Evolutionary conservation across 805 yeast genomes (phyloP), one percentile per base, ranked within the genome.

Genomic region (Candida broadrunensis): DNA sequence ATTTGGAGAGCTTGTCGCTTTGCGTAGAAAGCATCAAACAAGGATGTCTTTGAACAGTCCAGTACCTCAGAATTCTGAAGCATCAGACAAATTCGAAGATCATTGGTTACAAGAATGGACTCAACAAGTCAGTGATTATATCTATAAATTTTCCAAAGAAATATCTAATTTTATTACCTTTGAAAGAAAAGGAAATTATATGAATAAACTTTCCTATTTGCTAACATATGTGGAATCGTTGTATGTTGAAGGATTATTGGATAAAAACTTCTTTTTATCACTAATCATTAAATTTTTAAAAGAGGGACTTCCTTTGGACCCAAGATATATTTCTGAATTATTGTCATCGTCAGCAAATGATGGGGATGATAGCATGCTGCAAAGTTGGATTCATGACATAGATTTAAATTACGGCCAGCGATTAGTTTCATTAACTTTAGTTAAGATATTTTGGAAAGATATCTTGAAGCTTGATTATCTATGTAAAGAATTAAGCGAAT

Each of bases 81-180:
- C 25, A 24, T 24, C 38, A 18, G 61, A 66, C 18, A 48, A 49
- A 18, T 49, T 70, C n/a, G 85, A 81, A 43, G 58, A 64, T 18
- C 77, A 73, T 36, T 84, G 97, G 88, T 68, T 83, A 15, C 78
- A 78, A 43, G 96, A 88, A 56, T 91, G 98, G 98, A 86, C 97
- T 0, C 85, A 81, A 32, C 95, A 86, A 48, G 81, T 90, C 13
- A 72, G 81, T 2, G 81, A 77, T 41, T 85, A 72, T 49, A 50
- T 83, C 11, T 80, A 75, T 46, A 71, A 72, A 46, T 67, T 75
- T 19, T 67, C 81, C 18, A 65, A 70, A 33, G 77, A 73, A 24
- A 55, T 67, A 56, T 33, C 42, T 4, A 30, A 33, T 6, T 54
- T 65, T 3, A 42, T 47, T 4, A 41, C 60, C 4, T 44, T 43